phyloP scores from a whole-genome alignment of 208 protist species.

The Wallacemonas sp. region DNA sequence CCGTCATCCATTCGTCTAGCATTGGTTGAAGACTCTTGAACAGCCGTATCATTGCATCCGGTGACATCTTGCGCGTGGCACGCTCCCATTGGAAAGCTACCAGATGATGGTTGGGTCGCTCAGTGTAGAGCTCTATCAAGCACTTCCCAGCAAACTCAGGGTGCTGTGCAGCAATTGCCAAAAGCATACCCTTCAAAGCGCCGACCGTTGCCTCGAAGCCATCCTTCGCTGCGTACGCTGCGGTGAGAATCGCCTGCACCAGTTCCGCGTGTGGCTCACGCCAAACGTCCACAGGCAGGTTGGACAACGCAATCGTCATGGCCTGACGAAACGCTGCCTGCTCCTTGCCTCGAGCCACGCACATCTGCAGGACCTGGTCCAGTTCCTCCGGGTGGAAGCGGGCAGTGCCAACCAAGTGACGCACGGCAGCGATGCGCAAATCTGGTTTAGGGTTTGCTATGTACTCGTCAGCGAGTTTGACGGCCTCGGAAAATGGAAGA shows the following conservation, averaged over 20 bases:
- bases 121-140: background rate
- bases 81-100: conserved; percentile 6
- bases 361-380: conserved; percentile 20
- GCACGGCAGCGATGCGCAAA: conserved; percentile 6
- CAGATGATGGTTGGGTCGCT: conserved; percentile 3
- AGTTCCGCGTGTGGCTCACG: conserved; percentile 2
- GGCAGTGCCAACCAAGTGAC: background rate
- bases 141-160: background rate
- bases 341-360: conserved; percentile 23
- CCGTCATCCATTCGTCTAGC: background rate
- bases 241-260: conserved; percentile 11
- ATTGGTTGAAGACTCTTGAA: background rate
- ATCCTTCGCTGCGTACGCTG: conserved; percentile 19
- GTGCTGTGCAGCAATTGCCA: background rate
- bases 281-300: conserved; percentile 18
- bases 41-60: background rate
- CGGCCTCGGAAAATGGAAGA: conserved; percentile 14
- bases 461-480: background rate
- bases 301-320: conserved; percentile 13
- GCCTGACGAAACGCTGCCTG: conserved; percentile 19
- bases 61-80: background rate
- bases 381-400: conserved; percentile 22
- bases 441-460: conserved; percentile 12
- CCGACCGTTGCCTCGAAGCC: conserved; percentile 6
- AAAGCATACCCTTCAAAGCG: conserved; percentile 9